Base-by-base conservation (phyloP, 1,284 basidiomycete genomes). In the Heterobasidion annosum region DNA sequence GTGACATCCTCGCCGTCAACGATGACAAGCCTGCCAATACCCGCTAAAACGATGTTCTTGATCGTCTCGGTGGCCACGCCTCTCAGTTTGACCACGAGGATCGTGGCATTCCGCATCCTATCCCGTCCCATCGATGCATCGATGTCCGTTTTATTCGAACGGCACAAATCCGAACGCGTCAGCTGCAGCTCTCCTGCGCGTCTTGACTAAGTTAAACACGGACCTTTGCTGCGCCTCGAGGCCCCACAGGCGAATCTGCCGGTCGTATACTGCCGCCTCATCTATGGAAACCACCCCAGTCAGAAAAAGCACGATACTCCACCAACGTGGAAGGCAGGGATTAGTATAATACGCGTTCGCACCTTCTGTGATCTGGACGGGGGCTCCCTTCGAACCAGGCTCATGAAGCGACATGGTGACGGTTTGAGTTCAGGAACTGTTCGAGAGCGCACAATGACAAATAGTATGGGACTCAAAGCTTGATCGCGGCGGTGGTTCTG, bases 241-340 rank as follows among this genome's bases (percentile, higher is more conserved):
- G 47, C 97, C 96, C 96, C 96, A 99, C 57, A 98, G 74, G 33
- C 97, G 83, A 73, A 99, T 98, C 72, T 98, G 96, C 43, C 96
- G 86, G 71, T 98, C 96, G 68, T 99, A 98, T 34, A 98, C 72
- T 5, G 88, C 88, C 15, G 88, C 91, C 67, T 93, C 89, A 69
- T 88, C 89, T 86, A 59, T 54, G 25, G 25, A 25, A 25, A 44
- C 51, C 52, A 51, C 19, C 37, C 35, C n/a, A 47, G 48, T 58
- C 50, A 56, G 47, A 50, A 52, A 52, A 15, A 34, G 42, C 46
- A 25, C 16, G 33, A 9, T 25, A 8, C 40, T 32, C 43, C 52
- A n/a, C 48, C 34, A 50, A 40, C n/a, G 37, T 3, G n/a, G n/a
- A 40, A 40, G 10, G 6, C 37, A 40, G 37, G 4, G 37, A 40